Conservation (phyloP, 768 basidiomycete genomes). For the Trametes cingulata region DNA sequence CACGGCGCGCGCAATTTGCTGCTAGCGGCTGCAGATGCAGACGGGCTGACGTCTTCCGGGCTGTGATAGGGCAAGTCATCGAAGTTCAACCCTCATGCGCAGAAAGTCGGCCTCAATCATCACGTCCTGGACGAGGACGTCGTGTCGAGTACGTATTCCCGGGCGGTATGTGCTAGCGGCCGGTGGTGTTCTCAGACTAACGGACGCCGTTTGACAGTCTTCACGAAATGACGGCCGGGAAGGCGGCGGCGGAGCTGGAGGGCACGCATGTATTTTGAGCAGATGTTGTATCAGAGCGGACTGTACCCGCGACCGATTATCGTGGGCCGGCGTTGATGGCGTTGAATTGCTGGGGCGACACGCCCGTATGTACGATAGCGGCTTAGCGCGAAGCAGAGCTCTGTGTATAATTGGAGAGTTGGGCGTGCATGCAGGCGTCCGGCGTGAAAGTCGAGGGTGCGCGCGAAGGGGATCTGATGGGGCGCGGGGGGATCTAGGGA, state of each 20-base stretch:
- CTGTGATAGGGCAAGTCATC: slow-evolving; percentile 80
- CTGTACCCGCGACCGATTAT: background rate
- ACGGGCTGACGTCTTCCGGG: slow-evolving; percentile 6
- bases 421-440: background rate
- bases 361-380: background rate
- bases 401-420: background rate
- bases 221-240: slow-evolving; percentile 34
- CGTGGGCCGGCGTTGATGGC: background rate
- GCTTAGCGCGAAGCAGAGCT: background rate
- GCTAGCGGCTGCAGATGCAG: background rate
- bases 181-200: slow-evolving; percentile 7
- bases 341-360: background rate
- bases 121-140: slow-evolving; percentile 87
- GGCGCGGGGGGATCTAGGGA: slow-evolving; percentile 15
- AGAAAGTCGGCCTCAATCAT: slow-evolving; percentile 87
- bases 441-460: too few species aligned
- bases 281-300: background rate
- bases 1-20: background rate
- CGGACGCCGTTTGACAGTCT: slow-evolving; percentile 31
- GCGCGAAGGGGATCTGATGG: background rate
- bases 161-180: background rate
- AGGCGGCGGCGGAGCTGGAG: background rate
- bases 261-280: slow-evolving; percentile 4
- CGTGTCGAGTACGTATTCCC: slow-evolving; percentile 69
- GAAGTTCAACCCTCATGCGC: slow-evolving; percentile 91